Base-by-base conservation (phyloP, 1,284 basidiomycete species). In the Sanguinoderma infundibulare region DNA sequence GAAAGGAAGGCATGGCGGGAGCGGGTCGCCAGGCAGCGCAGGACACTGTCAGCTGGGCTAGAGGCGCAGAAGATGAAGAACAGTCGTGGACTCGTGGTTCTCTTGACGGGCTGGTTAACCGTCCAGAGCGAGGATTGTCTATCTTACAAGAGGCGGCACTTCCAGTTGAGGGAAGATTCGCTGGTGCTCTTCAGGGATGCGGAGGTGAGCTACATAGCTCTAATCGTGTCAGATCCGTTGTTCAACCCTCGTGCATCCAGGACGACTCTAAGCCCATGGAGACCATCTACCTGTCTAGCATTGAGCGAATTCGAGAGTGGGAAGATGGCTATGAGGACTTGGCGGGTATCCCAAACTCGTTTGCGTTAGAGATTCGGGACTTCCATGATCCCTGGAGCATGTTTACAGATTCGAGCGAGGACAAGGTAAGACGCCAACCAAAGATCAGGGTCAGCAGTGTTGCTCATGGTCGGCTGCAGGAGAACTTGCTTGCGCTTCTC, bases 251-350 rank as follows among this genome's bases (percentile, higher is more conserved):
- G 57, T 46, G 38, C 36, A 20, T 60, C 17, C 61, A 70, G 69
- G 66, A 67, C 39, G 61, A 77, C 20, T 72, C 74, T 14, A 77
- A 77, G 55, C 72, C 79, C 0, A 59, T 87, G 46, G 86, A 89
- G 44, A 74, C 81, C 32, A 61, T 89, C 20, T 71, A 79, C 7
- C 72, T 91, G 35, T 76, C 80, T 2, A 80, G 78, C 17, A 72
- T 89, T 8, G 73, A 74, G 44, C 81, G 74, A 9, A 69, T 89
- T 57, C 79, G 81, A 55, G 90, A 92, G 68, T 90, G 87, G 83
- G 79, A 83, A 59, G 87, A 91, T 59, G 90, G 90, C 1, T 89
- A 85, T 62, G 90, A 91, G 63, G 88, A 91, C 55, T 74, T 92
- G 26, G 82, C 87, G 70, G 82, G 88, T 3, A 87, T 92, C 47